phyloP scores from a whole-genome alignment of 1,284 basidiomycete species.

The Trichosporon sp. region DNA sequence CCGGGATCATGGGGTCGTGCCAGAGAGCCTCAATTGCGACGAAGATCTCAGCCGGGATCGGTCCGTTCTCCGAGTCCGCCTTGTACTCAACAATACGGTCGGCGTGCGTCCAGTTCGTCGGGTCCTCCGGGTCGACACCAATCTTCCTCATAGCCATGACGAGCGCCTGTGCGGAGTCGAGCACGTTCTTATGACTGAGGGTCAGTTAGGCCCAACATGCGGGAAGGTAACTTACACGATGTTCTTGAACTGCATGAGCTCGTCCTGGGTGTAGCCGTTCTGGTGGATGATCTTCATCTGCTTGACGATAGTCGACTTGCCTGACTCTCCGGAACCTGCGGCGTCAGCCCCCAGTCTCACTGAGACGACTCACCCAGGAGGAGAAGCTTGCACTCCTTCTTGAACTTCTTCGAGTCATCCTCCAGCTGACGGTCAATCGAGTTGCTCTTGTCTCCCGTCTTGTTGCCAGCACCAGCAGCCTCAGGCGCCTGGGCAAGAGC shows the following conservation, averaged over 20 bases:
- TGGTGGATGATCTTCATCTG: constrained; percentile 99
- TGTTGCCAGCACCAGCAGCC: constrained; percentile 23
- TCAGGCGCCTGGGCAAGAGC: constrained; percentile 43
- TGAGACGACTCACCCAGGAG: constrained; percentile 72
- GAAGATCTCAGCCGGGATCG: constrained; percentile 63
- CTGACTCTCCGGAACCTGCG: constrained; percentile 77
- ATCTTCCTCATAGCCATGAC: constrained; percentile 88
- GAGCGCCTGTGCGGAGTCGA: constrained; percentile 87
- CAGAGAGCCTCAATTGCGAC: constrained; percentile 79
- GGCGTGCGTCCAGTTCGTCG: constrained; percentile 69
- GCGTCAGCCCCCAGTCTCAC: constrained; percentile 17
- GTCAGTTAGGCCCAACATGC: background rate
- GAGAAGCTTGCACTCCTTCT: constrained; percentile 92
- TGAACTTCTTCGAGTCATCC: constrained; percentile 65
- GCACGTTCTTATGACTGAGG: constrained; percentile 64
- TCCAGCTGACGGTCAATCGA: constrained; percentile 62
- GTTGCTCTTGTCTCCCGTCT: constrained; percentile 62
- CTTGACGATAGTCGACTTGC: constrained; percentile 95
- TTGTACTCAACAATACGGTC: constrained; percentile 60
- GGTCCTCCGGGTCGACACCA: constrained; percentile 76
- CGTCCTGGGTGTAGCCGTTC: constrained; percentile 80
- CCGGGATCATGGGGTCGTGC: constrained; percentile 86
- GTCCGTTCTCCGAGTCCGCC: constrained; percentile 56
- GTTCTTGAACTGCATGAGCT: constrained; percentile 75
- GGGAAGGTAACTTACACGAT: constrained; percentile 61